Base-by-base conservation (phyloP, 139 green algal species). In the Chlorella sorokiniana region DNA sequence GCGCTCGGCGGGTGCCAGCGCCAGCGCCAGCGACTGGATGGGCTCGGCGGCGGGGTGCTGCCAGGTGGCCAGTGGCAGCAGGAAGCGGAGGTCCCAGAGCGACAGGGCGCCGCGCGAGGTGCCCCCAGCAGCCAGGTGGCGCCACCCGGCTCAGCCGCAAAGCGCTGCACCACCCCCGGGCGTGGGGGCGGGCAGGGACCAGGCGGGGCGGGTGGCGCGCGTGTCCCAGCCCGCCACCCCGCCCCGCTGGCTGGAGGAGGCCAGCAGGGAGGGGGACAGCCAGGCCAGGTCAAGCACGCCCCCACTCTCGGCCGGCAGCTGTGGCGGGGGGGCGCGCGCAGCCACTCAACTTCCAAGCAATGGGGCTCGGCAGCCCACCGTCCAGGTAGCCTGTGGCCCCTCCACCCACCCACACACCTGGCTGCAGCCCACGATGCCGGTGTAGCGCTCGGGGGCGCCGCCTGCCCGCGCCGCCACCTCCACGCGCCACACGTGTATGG, bases 11-110 rank as follows among this genome's bases (percentile, higher is more conserved):
- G 91, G 78, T 7, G 87, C 88, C 25, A 78, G 40, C 38, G 91
- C 91, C 2, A 84, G 75, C 9, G 89, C 86, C 84, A 96, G 77
- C 22, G 88, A 87, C 33, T 92, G 78, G 10, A 94, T 70, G 78
- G 76, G 74, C 52, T 51, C 69, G 42, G 85, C 82, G 4, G 31
- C 37, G 8, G 83, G 86, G 35, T 89, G 87, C 33, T 38, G 74
- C 84, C 87, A 90, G 37, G 25, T 27, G 37, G 59, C 62, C 38
- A 89, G 83, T 2, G 62, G 82, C 62, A 96, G 73, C 73, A 79
- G 81, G 86, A 96, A 97, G 71, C 94, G 86, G 52, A 94, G 83
- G 79, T 98, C 94, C 94, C 94, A 98, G 64, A 96, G 68, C 7
- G 81, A 73, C 62, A 96, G 67, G 40, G 77, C 69, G 31, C 94